Evolutionary conservation across 2,329 filamentous ascomycete species (phyloP).

Genomic region (Septoria linicola): DNA sequence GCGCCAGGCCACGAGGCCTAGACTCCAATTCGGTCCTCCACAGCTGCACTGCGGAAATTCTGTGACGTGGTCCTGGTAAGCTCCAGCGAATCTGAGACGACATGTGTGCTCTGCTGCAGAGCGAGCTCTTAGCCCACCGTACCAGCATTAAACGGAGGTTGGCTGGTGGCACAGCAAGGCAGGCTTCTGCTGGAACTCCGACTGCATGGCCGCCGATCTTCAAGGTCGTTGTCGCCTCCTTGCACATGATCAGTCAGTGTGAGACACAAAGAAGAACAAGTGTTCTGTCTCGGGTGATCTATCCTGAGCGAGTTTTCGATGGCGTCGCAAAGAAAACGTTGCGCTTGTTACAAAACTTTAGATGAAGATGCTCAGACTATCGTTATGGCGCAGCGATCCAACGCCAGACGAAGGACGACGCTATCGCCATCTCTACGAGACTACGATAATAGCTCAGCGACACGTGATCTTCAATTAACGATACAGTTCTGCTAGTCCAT

Average conservation of each 20-base stretch:
- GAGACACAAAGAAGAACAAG: conserved; percentile 5
- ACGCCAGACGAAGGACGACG: not conserved
- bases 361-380: conserved; percentile 6
- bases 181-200: conserved; percentile 13
- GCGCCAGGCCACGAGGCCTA: conserved; percentile 26
- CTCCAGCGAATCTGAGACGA: conserved; percentile 9
- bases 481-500: conserved; percentile 1
- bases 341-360: not conserved
- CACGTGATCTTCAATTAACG: conserved; percentile 4
- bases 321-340: conserved; percentile 5
- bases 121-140: conserved; percentile 17
- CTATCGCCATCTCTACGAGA: not conserved
- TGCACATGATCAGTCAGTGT: conserved; percentile 3
- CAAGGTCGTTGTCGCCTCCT: not conserved
- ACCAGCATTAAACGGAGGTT: conserved; percentile 11
- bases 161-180: conserved; percentile 24
- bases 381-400: conserved; percentile 9
- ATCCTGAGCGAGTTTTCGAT: not conserved
- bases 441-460: conserved; percentile 1
- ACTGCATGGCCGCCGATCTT: conserved; percentile 15
- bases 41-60: conserved; percentile 11
- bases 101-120: conserved; percentile 13
- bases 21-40: conserved; percentile 19
- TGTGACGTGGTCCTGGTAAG: conserved; percentile 25
- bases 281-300: conserved; percentile 14